phyloP scores from a whole-genome alignment of 177 flowering plant species.

The Vitis hybrid region DNA sequence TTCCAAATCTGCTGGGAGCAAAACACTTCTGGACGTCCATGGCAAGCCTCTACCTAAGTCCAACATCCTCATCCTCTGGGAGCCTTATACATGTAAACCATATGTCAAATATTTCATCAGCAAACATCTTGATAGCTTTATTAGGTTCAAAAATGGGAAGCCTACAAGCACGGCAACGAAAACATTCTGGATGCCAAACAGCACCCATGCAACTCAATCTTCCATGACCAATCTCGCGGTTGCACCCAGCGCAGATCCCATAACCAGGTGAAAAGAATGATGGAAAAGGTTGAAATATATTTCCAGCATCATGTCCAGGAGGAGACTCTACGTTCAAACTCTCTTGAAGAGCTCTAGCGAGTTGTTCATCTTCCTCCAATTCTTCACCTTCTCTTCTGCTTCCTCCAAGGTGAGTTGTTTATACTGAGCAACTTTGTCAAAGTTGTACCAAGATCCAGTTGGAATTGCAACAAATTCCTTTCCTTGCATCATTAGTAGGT shows the following conservation, averaged over 20 bases:
- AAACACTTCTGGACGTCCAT: constrained; percentile 59
- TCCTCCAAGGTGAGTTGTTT: constrained; percentile 98
- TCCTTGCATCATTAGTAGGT: constrained; percentile 77
- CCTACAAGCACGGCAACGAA: too few species aligned
- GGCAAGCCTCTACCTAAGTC: constrained; percentile 66
- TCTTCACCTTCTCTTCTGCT: constrained; percentile 96
- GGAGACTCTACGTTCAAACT: too few species aligned
- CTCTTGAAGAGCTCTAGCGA: too few species aligned
- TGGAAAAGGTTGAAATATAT: too few species aligned
- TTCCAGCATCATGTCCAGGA: too few species aligned
- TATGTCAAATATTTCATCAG: constrained; percentile 47
- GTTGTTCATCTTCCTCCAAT: too few species aligned
- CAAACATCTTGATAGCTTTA: constrained; percentile 52
- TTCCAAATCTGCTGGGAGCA: constrained; percentile 20
- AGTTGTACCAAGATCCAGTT: constrained; percentile 98
- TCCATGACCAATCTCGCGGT: too few species aligned
- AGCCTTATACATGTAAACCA: constrained; percentile 84
- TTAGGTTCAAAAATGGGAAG: constrained; percentile 19
- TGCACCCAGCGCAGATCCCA: too few species aligned
- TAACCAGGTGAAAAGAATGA: too few species aligned
- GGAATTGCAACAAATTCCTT: constrained; percentile 95
- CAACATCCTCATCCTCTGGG: constrained; percentile 90
- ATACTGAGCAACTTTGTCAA: constrained; percentile 95
- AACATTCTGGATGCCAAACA: too few species aligned
- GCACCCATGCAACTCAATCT: too few species aligned